phyloP scores from a whole-genome alignment of 2,329 filamentous ascomycete species.

The Fusarium haematococcum region DNA sequence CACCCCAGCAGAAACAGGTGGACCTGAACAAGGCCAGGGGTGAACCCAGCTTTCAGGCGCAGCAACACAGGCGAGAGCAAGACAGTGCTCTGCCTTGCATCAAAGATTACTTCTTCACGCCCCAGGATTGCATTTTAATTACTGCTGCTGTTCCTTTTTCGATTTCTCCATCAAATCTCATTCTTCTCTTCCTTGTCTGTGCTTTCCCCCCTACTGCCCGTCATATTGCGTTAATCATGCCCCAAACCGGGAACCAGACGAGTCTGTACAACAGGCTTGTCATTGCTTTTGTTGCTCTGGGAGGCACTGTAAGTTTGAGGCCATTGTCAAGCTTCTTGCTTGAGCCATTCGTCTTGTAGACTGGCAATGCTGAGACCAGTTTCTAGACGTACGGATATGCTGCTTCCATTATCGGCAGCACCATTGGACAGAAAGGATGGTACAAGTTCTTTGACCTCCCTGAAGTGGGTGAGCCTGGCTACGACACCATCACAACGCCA shows the following conservation, averaged over 20 bases:
- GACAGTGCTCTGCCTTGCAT: neutral
- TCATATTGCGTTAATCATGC: slow-evolving; percentile 3
- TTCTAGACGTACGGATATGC: slow-evolving; percentile 63
- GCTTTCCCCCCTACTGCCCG: neutral
- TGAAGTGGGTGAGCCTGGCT: slow-evolving; percentile 55
- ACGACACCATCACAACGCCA: slow-evolving; percentile 58
- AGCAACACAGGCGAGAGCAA: neutral
- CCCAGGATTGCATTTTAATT: neutral
- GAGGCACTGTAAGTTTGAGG: slow-evolving; percentile 44
- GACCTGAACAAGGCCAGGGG: neutral
- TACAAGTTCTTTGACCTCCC: slow-evolving; percentile 62
- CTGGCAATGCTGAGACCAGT: neutral
- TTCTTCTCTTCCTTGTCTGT: neutral
- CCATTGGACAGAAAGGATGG: slow-evolving; percentile 65
- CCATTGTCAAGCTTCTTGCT: neutral
- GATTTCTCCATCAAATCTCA: neutral
- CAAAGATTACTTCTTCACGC: neutral
- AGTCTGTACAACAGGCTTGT: slow-evolving; percentile 50
- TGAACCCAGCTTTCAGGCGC: neutral
- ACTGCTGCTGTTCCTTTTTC: neutral
- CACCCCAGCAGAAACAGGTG: neutral
- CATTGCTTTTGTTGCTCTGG: slow-evolving; percentile 51
- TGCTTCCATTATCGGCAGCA: slow-evolving; percentile 62
- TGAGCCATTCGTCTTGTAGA: neutral
- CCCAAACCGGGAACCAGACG: slow-evolving; percentile 36